phyloP scores from a whole-genome alignment of 257 asterid species.

The Solanum neorickii region DNA sequence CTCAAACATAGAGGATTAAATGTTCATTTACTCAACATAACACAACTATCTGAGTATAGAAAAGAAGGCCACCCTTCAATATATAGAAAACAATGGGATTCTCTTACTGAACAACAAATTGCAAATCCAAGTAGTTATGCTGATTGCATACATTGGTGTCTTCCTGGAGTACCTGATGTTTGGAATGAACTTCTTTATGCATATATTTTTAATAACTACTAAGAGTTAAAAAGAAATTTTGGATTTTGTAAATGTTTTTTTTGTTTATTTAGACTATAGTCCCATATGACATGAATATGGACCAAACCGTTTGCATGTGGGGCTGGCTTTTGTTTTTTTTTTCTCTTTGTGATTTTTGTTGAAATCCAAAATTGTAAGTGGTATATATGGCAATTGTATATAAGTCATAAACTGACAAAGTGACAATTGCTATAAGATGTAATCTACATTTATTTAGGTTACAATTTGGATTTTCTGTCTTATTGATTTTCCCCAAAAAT shows the following conservation, averaged over 20 bases:
- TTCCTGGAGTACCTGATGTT: slow-evolving; percentile 92
- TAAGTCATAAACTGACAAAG: neutral
- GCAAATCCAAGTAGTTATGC: slow-evolving; percentile 49
- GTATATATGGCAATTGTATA: neutral
- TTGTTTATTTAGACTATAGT: neutral
- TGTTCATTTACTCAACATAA: slow-evolving; percentile 55
- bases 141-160: slow-evolving; percentile 93
- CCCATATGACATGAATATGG: neutral
- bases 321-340: neutral
- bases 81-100: slow-evolving; percentile 65
- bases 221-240: neutral
- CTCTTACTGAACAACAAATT: slow-evolving; percentile 39
- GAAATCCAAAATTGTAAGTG: neutral
- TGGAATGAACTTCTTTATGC: slow-evolving; percentile 80
- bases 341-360: neutral
- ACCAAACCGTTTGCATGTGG: neutral
- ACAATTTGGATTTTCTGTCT: neutral
- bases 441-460: neutral
- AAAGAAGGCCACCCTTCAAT: slow-evolving; percentile 88
- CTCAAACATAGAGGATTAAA: slow-evolving; percentile 42
- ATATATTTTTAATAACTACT: slow-evolving; percentile 16
- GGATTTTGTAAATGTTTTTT: neutral
- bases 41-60: slow-evolving; percentile 72
- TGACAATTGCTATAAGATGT: neutral
- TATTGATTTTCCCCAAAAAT: neutral